phyloP scores from a whole-genome alignment of 208 protist genomes.

The Leishmania arabica region DNA sequence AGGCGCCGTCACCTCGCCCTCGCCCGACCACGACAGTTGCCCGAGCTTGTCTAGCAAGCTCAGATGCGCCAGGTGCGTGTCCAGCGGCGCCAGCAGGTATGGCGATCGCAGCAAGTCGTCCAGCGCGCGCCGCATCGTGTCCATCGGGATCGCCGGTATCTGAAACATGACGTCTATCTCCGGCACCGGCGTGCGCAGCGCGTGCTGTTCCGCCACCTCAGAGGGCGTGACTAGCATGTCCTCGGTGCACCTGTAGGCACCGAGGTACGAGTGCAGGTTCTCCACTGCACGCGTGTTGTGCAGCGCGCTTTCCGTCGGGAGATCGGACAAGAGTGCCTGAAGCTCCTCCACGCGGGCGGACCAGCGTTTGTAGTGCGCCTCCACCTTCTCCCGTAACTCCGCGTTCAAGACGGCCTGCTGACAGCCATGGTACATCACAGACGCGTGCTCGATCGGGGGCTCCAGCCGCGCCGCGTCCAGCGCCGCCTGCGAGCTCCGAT shows the following conservation, averaged over 20 bases:
- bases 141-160: constrained; percentile 39
- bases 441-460: constrained; percentile 56
- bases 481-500: constrained; percentile 33
- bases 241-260: constrained; percentile 68
- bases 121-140: constrained; percentile 58
- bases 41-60: constrained; percentile 46
- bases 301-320: constrained; percentile 43
- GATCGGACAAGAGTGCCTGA: constrained; percentile 32
- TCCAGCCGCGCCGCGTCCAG: constrained; percentile 34
- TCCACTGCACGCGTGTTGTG: constrained; percentile 44
- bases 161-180: constrained; percentile 40
- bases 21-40: constrained; percentile 14
- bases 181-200: constrained; percentile 35
- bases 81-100: constrained; percentile 65
- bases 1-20: constrained; percentile 14
- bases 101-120: constrained; percentile 63
- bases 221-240: constrained; percentile 37
- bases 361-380: constrained; percentile 57
- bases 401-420: constrained; percentile 82
- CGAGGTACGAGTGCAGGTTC: constrained; percentile 47
- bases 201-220: constrained; percentile 42
- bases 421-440: constrained; percentile 65
- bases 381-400: constrained; percentile 64
- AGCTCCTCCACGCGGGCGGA: constrained; percentile 45
- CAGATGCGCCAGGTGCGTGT: constrained; percentile 51